These are phyloP conservation scores for Cucurbita moschata DNA, from an alignment of 306 rosid genomes.

Conservation along the genomic window DNA sequence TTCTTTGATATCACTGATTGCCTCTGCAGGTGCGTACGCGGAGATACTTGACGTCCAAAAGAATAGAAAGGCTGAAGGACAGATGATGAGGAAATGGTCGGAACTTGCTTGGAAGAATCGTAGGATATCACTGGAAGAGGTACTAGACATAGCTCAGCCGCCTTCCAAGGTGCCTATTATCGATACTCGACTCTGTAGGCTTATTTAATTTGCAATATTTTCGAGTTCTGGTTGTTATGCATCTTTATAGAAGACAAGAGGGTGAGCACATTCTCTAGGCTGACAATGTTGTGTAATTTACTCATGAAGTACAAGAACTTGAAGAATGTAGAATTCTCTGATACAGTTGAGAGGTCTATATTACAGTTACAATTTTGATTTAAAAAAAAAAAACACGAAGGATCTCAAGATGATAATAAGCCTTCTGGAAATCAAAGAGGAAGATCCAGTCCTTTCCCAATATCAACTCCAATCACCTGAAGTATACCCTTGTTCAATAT, in stretches of 20 bases:
- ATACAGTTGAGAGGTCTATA: neutral
- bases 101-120: slow-evolving; percentile 45
- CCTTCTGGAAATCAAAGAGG: slow-evolving; percentile 37
- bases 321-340: slow-evolving; percentile 1
- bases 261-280: neutral
- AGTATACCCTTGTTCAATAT: slow-evolving; percentile 71
- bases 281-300: neutral
- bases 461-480: slow-evolving; percentile 71
- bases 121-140: slow-evolving; percentile 56
- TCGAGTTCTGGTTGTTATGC: slow-evolving; percentile 4
- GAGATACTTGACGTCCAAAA: slow-evolving; percentile 62
- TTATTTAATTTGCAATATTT: slow-evolving; percentile 19
- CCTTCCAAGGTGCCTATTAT: slow-evolving; percentile 27
- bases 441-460: slow-evolving; percentile 86
- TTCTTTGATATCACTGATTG: neutral
- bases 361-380: neutral
- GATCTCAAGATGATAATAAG: neutral
- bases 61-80: slow-evolving; percentile 64
- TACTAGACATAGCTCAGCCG: slow-evolving; percentile 37
- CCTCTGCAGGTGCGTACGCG: slow-evolving; percentile 51
- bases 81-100: slow-evolving; percentile 42
- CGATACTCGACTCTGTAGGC: slow-evolving; percentile 62
- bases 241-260: neutral
- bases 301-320: neutral
- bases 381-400: neutral